Base-by-base conservation (phyloP, 441 rosid species). In the Kokia cookei region DNA sequence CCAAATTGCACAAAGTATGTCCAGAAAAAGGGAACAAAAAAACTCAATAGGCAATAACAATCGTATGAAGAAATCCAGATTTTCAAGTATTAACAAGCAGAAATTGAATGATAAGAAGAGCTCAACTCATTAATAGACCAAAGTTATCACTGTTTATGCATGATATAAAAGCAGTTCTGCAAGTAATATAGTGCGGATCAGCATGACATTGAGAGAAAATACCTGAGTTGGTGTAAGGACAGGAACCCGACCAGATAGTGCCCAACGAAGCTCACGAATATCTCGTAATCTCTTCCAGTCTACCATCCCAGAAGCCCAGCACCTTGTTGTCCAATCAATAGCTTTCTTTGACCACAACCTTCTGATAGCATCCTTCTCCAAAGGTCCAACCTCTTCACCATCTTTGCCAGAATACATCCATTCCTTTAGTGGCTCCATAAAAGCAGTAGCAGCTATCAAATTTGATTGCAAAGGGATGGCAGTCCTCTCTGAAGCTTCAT, bases 251-350 rank as follows among this genome's bases (percentile, higher is more conserved):
- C 82, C 74, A 80, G 99, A 87, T 77, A 96, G 86, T 57, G 92
- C 98, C 99, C 99, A 96, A 60, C 98, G 94, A 85, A 96, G 97
- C 83, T 96, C 99, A 83, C 99, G 99, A 66, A 96, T 94, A 84
- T 96, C 98, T 78, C 92, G 93, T 82, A 96, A 78, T 82, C 86
- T 94, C 86, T 96, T 96, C 98, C 98, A 94, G 76, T 96, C 99
- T 64, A 86, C 58, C 98, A 94, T 94, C 77, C 99, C 99, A 79
- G 93, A 88, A 71, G 98, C 98, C 93, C 94, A 89, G 80, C 95
- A 96, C 80, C 92, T 92, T 60, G 98, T 89, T 9, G 88, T 87
- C 99, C 98, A 94, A 76, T 89, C 91, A 82, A 96, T 91, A 73
- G 74, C 90, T 76, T 90, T 93, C 85, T 94, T 96, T 58, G 97